Base-by-base conservation (phyloP, 768 basidiomycete species). In the Mycena indigotica region DNA sequence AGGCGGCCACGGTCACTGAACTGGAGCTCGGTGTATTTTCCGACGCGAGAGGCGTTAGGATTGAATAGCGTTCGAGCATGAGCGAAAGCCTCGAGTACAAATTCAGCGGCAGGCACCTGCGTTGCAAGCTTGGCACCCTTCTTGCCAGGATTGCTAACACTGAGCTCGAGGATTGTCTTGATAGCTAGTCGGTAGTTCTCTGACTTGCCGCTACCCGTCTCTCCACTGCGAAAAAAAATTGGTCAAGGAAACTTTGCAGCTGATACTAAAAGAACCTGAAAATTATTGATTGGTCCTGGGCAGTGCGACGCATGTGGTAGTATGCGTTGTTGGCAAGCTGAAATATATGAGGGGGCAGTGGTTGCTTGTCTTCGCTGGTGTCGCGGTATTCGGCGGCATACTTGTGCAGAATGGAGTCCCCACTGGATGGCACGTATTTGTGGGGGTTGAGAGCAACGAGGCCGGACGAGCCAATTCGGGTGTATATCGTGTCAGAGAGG, bases 21-120 rank as follows among this genome's bases (percentile, higher is more conserved):
- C 73, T 98, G 97, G 0, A 99, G 82, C 69, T 99, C 97, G 44
- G 95, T 97, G 72, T 99, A 99, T 71, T 96, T 95, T 55, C 96
- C 97, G 69, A 96, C 97, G 48, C 94, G 89, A 28, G 97, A 98
- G 15, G 96, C 95, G 67, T 97, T 97, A 46, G 92, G 84, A 68
- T 98, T 97, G 76, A 92, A 89, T 54, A 93, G 84, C 1, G 93
- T 93, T 57, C 92, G 88, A 19, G 95, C 92, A 65, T 91, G 90
- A 16, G 96, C 96, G 69, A 98, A 98, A 1, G 93, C 80, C 72
- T 98, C 95, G 60, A 98, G 87, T 58, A 98, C 92, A 71, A 94
- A 98, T 78, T 97, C 92, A 23, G 93, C 89, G 19, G 95, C 91
- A 32, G 95, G 95, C 35, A 98, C 82, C 71, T 96, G 93, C 46